These are phyloP conservation scores for Saccharomyces hybrid DNA, from an alignment of 1,139 yeast species.

Conservation along the genomic window DNA sequence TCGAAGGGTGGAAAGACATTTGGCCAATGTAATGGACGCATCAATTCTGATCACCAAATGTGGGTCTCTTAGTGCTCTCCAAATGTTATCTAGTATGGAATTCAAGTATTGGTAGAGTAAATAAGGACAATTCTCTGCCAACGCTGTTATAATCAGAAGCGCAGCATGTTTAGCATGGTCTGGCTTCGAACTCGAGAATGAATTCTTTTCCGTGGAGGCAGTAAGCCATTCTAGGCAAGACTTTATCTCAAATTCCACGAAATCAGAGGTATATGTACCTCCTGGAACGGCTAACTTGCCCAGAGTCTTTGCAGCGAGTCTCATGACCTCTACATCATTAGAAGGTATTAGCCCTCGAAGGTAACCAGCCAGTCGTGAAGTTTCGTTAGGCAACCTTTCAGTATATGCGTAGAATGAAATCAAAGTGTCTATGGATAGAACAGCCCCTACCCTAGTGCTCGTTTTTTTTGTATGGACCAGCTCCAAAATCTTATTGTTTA, in stretches of 20 bases:
- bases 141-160: constrained; percentile 69
- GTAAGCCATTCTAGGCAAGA: constrained; percentile 89
- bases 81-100: constrained; percentile 74
- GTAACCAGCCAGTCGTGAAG: constrained; percentile 85
- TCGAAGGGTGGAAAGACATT: constrained; percentile 70
- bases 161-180: constrained; percentile 89
- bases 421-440: constrained; percentile 83
- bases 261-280: constrained; percentile 81
- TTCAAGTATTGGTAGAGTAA: constrained; percentile 70
- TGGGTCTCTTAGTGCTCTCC: constrained; percentile 81
- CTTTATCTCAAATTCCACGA: constrained; percentile 87
- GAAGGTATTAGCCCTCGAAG: constrained; percentile 74
- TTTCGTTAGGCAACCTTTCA: constrained; percentile 79
- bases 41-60: constrained; percentile 70
- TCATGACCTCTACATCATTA: constrained; percentile 76
- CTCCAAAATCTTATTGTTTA: constrained; percentile 82
- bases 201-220: constrained; percentile 35
- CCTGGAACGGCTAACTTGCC: constrained; percentile 89
- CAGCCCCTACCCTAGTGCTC: constrained; percentile 77
- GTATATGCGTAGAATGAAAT: constrained; percentile 71
- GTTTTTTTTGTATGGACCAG: constrained; percentile 69
- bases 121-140: constrained; percentile 85
- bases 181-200: constrained; percentile 52
- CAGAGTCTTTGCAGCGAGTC: constrained; percentile 74
- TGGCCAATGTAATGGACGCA: constrained; percentile 73